A percentile compares a stretch with the other conserved stretches of the same genome.
These are phyloP conservation scores for Zea luxurians DNA, from an alignment of 176 grass and related monocot genomes.

Conservation along the genomic window DNA sequence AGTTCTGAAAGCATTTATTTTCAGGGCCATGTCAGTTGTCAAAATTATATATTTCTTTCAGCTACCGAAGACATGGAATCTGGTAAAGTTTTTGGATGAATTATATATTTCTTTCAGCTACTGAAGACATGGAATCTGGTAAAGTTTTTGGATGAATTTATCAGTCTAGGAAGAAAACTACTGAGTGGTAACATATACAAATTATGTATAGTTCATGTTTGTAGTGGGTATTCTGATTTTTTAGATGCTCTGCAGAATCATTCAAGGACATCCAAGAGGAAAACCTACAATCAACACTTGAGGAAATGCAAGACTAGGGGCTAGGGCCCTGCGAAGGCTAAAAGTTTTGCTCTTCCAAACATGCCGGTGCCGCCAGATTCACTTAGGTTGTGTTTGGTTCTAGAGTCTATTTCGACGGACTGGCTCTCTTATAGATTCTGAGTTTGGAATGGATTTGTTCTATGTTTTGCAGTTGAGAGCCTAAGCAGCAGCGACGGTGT, in stretches of 20 bases:
- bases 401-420: too few relatives aligned
- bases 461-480: too few relatives aligned
- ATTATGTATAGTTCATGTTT: slow-evolving; percentile 5
- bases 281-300: slow-evolving; percentile 60
- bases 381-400: slow-evolving; percentile 35
- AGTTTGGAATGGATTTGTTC: too few relatives aligned
- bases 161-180: slow-evolving; percentile 55
- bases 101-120: too few relatives aligned
- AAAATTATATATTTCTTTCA: slow-evolving; percentile 41
- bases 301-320: slow-evolving; percentile 45
- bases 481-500: too few relatives aligned
- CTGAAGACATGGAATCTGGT: slow-evolving; percentile 59
- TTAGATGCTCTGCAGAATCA: slow-evolving; percentile 56
- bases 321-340: slow-evolving; percentile 39
- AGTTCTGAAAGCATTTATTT: background rate
- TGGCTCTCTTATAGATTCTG: too few relatives aligned
- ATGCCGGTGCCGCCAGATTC: slow-evolving; percentile 64
- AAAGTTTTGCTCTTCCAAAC: slow-evolving; percentile 68
- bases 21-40: background rate
- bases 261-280: slow-evolving; percentile 53
- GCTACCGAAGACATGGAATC: slow-evolving; percentile 33
- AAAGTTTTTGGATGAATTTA: slow-evolving; percentile 75
- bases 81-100: too few relatives aligned
- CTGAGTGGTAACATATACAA: slow-evolving; percentile 54
- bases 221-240: slow-evolving; percentile 10